Evolutionary conservation across 2,329 filamentous ascomycete genomes (phyloP).

Genomic region (Trichoderma atroviride): DNA sequence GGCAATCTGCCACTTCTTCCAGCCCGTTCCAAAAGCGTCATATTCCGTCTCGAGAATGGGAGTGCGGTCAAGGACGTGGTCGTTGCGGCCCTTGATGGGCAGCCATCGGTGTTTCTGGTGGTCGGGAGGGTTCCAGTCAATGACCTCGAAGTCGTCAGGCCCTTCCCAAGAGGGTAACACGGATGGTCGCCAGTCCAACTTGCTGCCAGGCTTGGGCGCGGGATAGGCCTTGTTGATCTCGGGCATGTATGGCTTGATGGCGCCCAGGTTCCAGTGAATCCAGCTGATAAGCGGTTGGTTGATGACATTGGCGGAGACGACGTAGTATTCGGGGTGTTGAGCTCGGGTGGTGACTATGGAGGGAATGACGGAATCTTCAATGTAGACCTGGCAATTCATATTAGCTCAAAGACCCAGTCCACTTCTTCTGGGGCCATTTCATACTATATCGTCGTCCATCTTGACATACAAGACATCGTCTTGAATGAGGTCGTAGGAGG

Average conservation of each 20-base stretch:
- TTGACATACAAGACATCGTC: slow-evolving; percentile 49
- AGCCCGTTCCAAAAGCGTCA: slow-evolving; percentile 47
- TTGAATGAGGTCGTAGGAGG: slow-evolving; percentile 49
- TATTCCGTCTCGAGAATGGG: slow-evolving; percentile 55
- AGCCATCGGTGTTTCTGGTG: slow-evolving; percentile 55
- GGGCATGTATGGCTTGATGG: slow-evolving; percentile 56
- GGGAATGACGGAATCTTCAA: slow-evolving; percentile 49
- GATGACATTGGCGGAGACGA: slow-evolving; percentile 59
- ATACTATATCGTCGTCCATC: slow-evolving; percentile 45
- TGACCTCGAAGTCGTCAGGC: slow-evolving; percentile 35
- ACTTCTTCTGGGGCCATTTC: slow-evolving; percentile 24
- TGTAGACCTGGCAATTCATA: slow-evolving; percentile 36
- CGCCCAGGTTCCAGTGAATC: slow-evolving; percentile 57
- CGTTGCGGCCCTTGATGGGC: slow-evolving; percentile 40
- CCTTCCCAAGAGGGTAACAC: slow-evolving; percentile 41
- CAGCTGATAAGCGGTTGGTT: slow-evolving; percentile 58
- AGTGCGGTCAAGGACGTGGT: slow-evolving; percentile 46
- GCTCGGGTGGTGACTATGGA: slow-evolving; percentile 56
- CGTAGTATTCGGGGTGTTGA: slow-evolving; percentile 52
- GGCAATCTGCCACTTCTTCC: slow-evolving; percentile 54
- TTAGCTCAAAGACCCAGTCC: neutral
- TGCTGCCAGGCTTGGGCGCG: slow-evolving; percentile 33
- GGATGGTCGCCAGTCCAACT: slow-evolving; percentile 45
- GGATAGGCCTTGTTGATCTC: slow-evolving; percentile 41
- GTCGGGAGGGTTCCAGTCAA: slow-evolving; percentile 41